Percentiles rank a stretch among this genome's conserved stretches.
Conservation (phyloP, 306 rosid species). For the Casuarina cunninghamiana region DNA sequence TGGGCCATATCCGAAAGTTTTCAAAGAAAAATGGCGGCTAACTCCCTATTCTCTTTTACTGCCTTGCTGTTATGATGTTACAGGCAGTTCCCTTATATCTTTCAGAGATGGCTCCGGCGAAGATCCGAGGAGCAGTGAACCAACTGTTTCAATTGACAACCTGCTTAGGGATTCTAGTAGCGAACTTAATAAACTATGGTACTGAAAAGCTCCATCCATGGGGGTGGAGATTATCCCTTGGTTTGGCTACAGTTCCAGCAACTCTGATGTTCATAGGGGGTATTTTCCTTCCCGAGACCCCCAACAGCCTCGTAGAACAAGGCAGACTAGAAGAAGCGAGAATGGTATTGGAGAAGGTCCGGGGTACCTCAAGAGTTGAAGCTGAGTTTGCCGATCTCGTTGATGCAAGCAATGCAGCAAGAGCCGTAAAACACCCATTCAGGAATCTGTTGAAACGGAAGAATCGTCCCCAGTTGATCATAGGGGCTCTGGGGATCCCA, state of each 20-base stretch:
- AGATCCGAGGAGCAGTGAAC: slow-evolving; percentile 83
- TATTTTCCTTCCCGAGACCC: slow-evolving; percentile 78
- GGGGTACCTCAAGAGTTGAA: slow-evolving; percentile 84
- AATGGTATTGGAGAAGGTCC: slow-evolving; percentile 65
- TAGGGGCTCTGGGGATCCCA: slow-evolving; percentile 91
- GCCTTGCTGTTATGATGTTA: slow-evolving; percentile 13
- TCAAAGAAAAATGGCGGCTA: no score
- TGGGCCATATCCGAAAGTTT: no score
- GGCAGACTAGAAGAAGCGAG: slow-evolving; percentile 73
- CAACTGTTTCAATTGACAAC: slow-evolving; percentile 84
- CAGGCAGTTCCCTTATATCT: slow-evolving; percentile 94
- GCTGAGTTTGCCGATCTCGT: slow-evolving; percentile 85
- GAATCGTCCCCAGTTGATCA: slow-evolving; percentile 88
- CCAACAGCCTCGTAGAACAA: slow-evolving; percentile 85
- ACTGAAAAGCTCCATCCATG: slow-evolving; percentile 56
- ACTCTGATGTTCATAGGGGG: slow-evolving; percentile 82
- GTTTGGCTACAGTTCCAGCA: slow-evolving; percentile 82
- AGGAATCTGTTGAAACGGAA: slow-evolving; percentile 61
- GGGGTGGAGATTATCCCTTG: slow-evolving; percentile 80
- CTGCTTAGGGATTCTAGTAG: slow-evolving; percentile 55
- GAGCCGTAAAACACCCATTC: slow-evolving; percentile 59
- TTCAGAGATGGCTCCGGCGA: slow-evolving; percentile 88
- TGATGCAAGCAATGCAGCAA: slow-evolving; percentile 81
- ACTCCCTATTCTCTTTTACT: slow-evolving; percentile 2
- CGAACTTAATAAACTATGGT: slow-evolving; percentile 54